Conservation (phyloP, 2,329 filamentous ascomycete genomes). For the Penicillium paneum region DNA sequence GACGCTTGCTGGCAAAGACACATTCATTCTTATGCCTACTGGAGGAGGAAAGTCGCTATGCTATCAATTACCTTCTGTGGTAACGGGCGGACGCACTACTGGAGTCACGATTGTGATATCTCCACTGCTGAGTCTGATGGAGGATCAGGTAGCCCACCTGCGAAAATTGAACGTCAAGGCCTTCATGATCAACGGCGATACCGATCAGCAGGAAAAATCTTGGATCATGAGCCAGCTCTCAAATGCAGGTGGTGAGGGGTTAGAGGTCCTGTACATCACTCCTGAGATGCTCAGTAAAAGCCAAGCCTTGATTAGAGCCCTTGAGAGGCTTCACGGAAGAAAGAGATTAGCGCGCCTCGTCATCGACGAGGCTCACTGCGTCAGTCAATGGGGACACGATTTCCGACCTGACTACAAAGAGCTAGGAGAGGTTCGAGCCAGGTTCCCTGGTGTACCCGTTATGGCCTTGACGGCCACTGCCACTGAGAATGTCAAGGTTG, state of each 20-base stretch:
- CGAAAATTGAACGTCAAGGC: constrained; percentile 72
- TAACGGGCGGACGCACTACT: constrained; percentile 71
- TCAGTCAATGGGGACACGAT: constrained; percentile 98
- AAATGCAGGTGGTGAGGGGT: constrained; percentile 64
- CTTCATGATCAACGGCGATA: constrained; percentile 76
- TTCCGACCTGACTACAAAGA: constrained; percentile 95
- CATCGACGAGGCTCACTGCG: constrained; percentile 98
- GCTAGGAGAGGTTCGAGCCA: constrained; percentile 68
- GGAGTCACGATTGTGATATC: constrained; percentile 95
- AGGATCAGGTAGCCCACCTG: constrained; percentile 89
- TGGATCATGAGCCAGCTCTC: constrained; percentile 65
- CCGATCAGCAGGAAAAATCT: constrained; percentile 58
- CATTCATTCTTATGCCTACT: constrained; percentile 96
- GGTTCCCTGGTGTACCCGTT: constrained; percentile 76
- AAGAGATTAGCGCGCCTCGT: constrained; percentile 82
- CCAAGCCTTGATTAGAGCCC: constrained; percentile 60
- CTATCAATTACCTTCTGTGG: constrained; percentile 87
- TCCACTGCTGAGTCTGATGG: constrained; percentile 90
- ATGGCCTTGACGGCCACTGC: constrained; percentile 96
- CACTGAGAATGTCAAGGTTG: constrained; percentile 85
- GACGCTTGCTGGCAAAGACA: constrained; percentile 80
- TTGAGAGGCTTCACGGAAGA: constrained; percentile 66
- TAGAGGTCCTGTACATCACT: constrained; percentile 91
- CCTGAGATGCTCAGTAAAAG: constrained; percentile 95
- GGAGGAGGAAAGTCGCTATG: constrained; percentile 95